Percentiles rank a stretch among this genome's conserved stretches.
Evolutionary conservation across 2,329 filamentous ascomycete species (phyloP).

Genomic region (Cladophialophora psammophila): DNA sequence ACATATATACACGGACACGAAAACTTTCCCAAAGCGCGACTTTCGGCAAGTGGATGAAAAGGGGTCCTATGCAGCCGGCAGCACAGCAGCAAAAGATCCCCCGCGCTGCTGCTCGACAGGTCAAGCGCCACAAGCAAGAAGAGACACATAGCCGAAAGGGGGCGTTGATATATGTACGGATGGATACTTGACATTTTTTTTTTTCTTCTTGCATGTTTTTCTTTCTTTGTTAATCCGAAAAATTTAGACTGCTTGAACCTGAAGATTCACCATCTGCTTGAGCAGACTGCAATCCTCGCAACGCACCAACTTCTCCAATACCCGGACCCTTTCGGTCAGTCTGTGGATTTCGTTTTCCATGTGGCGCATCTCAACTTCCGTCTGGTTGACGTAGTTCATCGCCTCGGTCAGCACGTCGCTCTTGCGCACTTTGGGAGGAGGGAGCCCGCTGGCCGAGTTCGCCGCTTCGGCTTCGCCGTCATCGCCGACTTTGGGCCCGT

Average conservation of each 20-base stretch:
- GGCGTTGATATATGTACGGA: not conserved
- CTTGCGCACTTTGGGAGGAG: slow-evolving; percentile 37
- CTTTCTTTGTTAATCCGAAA: not conserved
- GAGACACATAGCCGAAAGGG: not conserved
- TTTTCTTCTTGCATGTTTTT: slow-evolving; percentile 3
- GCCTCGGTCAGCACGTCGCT: slow-evolving; percentile 41
- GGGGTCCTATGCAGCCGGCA: not conserved
- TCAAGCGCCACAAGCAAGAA: not conserved
- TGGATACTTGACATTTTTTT: not conserved
- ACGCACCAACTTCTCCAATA: slow-evolving; percentile 37
- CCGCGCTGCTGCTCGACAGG: too few relatives aligned
- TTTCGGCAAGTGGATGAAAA: too few relatives aligned
- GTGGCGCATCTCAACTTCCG: slow-evolving; percentile 40
- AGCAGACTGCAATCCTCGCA: slow-evolving; percentile 38
- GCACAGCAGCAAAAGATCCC: not conserved
- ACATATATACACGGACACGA: not conserved
- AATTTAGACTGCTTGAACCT: slow-evolving; percentile 31
- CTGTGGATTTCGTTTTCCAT: slow-evolving; percentile 40
- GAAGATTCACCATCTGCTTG: slow-evolving; percentile 37
- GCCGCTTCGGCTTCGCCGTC: slow-evolving; percentile 25
- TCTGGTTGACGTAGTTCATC: slow-evolving; percentile 40
- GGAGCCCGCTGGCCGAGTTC: slow-evolving; percentile 12
- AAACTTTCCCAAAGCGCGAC: not conserved
- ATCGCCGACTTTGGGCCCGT: slow-evolving; percentile 33
- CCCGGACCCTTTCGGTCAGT: slow-evolving; percentile 34